These are phyloP conservation scores for Aquilaria sinensis DNA, from an alignment of 345 rosid species.

Conservation along the genomic window DNA sequence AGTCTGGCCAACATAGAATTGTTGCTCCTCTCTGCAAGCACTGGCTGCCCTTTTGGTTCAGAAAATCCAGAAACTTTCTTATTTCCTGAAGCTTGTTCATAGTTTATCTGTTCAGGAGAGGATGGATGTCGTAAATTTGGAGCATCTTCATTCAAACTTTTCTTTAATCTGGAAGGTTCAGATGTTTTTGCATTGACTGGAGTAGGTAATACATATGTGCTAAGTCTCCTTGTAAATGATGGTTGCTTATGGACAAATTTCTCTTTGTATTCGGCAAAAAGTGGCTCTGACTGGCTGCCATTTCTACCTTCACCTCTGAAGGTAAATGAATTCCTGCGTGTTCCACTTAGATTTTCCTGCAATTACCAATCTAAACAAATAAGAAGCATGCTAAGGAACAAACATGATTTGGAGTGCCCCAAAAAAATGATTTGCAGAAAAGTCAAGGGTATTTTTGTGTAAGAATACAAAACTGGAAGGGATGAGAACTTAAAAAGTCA, in stretches of 20 bases:
- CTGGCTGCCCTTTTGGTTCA: conserved; percentile 22
- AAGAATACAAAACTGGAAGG: conserved; percentile 13
- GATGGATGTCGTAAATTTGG: conserved; percentile 64
- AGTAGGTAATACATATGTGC: conserved; percentile 81
- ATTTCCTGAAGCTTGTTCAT: conserved; percentile 23
- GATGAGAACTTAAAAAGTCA: background rate
- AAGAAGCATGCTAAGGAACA: background rate
- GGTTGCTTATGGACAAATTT: conserved; percentile 47
- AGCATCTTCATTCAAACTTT: conserved; percentile 28
- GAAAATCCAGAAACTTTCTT: conserved; percentile 38
- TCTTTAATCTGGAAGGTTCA: conserved; percentile 28
- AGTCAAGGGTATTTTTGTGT: background rate
- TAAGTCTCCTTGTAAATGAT: conserved; percentile 49
- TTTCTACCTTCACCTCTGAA: conserved; percentile 29
- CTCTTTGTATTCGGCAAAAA: conserved; percentile 52
- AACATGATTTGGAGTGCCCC: conserved; percentile 3
- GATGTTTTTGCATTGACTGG: conserved; percentile 59
- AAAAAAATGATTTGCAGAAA: background rate
- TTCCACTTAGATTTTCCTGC: conserved; percentile 47
- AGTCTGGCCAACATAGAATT: conserved; percentile 30
- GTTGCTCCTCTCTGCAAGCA: conserved; percentile 59
- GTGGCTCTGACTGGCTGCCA: conserved; percentile 78
- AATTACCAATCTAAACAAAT: conserved; percentile 6
- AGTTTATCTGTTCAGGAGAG: conserved; percentile 49
- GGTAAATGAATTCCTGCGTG: conserved; percentile 34